These are phyloP conservation scores for Candida ficus DNA, from an alignment of 805 yeast genomes.

Conservation along the genomic window DNA sequence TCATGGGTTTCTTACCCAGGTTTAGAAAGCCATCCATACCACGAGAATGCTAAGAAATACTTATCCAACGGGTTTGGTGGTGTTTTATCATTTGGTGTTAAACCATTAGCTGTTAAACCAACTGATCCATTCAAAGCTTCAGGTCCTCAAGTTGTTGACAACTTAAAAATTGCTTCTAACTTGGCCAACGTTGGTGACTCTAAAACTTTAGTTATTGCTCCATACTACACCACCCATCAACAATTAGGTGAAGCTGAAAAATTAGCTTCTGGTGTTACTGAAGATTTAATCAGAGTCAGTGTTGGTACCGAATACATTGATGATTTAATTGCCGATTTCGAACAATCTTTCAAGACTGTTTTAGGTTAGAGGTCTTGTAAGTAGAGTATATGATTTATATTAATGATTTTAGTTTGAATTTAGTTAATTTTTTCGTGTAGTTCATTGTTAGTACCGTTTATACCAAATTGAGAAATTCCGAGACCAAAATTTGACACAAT, in stretches of 20 bases:
- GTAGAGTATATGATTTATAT: neutral
- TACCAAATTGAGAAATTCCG: no score
- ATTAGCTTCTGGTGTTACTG: slow-evolving; percentile 77
- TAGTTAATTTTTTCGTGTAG: no score
- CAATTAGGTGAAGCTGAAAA: slow-evolving; percentile 83
- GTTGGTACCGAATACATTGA: slow-evolving; percentile 91
- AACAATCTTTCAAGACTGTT: slow-evolving; percentile 72
- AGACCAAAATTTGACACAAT: no score
- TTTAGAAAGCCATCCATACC: slow-evolving; percentile 68
- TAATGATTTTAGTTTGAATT: no score
- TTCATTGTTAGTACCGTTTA: no score
- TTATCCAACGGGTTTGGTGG: slow-evolving; percentile 80
- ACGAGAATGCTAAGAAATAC: slow-evolving; percentile 80
- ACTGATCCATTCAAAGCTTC: slow-evolving; percentile 63
- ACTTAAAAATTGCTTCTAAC: slow-evolving; percentile 79
- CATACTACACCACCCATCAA: slow-evolving; percentile 93
- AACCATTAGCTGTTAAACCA: slow-evolving; percentile 49
- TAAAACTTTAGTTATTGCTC: slow-evolving; percentile 92
- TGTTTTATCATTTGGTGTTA: slow-evolving; percentile 84
- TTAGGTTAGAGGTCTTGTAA: no score
- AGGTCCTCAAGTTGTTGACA: slow-evolving; percentile 81
- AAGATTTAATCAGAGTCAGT: slow-evolving; percentile 82
- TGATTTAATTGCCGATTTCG: slow-evolving; percentile 85
- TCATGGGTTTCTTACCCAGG: slow-evolving; percentile 94
- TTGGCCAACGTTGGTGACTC: slow-evolving; percentile 97